Conservation (phyloP, 306 rosid species). For the Trichosanthes cucumerina region DNA sequence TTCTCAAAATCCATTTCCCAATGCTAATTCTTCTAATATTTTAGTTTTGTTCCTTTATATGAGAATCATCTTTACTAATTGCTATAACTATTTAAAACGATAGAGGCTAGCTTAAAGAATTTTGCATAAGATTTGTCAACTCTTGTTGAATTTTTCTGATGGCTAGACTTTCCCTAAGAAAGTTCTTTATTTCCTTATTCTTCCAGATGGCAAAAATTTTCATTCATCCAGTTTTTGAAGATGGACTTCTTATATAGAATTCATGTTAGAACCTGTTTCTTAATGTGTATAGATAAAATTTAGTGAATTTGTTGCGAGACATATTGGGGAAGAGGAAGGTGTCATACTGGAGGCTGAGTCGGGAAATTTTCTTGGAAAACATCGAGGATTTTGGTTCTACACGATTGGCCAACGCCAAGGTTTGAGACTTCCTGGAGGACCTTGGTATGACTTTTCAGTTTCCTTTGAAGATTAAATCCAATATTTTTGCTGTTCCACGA, state of each 20-base stretch:
- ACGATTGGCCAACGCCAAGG: constrained; percentile 98
- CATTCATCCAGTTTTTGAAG: background rate
- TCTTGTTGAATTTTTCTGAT: background rate
- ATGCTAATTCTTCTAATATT: background rate
- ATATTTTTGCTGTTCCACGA: background rate
- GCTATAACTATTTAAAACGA: background rate
- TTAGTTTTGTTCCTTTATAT: background rate
- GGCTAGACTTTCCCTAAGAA: background rate
- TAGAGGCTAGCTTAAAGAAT: background rate
- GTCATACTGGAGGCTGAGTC: constrained; percentile 89
- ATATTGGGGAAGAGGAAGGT: constrained; percentile 87
- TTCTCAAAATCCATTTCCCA: background rate
- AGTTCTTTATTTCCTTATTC: background rate
- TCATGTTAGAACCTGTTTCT: too few species aligned
- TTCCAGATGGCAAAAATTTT: background rate
- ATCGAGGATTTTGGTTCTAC: constrained; percentile 90
- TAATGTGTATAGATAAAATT: constrained; percentile 57
- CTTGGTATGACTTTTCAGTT: constrained; percentile 49
- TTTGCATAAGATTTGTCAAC: background rate
- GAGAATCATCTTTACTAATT: background rate
- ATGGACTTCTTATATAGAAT: background rate
- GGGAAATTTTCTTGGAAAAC: constrained; percentile 87
- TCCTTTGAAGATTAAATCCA: background rate
- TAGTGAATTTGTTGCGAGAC: constrained; percentile 82
- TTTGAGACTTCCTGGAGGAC: constrained; percentile 80